Base-by-base conservation (phyloP, 1,139 yeast species). In the Nadsonia starkeyi-henricii region DNA sequence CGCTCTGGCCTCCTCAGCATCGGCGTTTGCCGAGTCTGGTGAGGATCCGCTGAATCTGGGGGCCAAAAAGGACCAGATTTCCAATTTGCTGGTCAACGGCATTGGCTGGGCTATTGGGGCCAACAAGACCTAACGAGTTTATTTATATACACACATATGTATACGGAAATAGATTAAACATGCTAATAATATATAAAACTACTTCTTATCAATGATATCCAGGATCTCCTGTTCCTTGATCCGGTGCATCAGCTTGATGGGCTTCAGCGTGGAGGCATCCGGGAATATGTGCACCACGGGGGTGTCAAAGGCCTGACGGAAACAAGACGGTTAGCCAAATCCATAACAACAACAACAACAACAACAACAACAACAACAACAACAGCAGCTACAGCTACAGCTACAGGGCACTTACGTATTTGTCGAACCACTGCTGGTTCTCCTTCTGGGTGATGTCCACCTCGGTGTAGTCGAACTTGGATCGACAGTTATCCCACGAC, bases 271-370 rank as follows among this genome's bases (percentile, higher is more conserved):
- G 21, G 55, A 54, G 4, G 64, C 70, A 2, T 66, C 66, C 51
- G 78, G 63, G 54, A 79, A 81, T 18, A 85, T 70, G 60, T 88
- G 95, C 42, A 86, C 64, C 0, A 89, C 96, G 0, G 96, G 96
- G 1, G 88, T 89, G 60, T 89, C 96, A 63, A 79, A 86, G 54
- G 95, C 83, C 65, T 62, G 44, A 20, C 8, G 19, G 9, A 18
- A 39, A 9, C 9, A 26, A 20, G 12, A 19, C 5, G 21, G 46
- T 21, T 18, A n/a, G 47, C 20, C 5, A 17, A 9, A 5, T 43
- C 5, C 47, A 5, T 7, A 8, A 15, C 3, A 45, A 28, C 2
- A 36, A 15, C 21, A 20, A 15, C 19, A n/a, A 30, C 23, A 13
- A 42, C n/a, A 47, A 36, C n/a, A 47, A 5, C 5, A 8, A 15